Base-by-base conservation (phyloP, 2,329 filamentous ascomycete species). In the Paraphoma sp. region DNA sequence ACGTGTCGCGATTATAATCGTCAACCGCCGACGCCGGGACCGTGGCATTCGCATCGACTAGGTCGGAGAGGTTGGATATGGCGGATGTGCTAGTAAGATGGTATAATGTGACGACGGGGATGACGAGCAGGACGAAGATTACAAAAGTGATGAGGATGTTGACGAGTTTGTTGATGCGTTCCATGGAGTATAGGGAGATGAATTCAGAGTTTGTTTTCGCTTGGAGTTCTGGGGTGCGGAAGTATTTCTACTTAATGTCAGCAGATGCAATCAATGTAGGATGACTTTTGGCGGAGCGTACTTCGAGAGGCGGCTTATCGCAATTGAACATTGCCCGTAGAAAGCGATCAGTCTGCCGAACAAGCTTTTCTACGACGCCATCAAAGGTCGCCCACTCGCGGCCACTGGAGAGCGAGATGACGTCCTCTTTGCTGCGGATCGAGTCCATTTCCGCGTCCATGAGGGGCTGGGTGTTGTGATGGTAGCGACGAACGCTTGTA, bases 131-230 rank as follows among this genome's bases (percentile, higher is more conserved):
- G 11, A 76, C 67, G 63, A 80, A 79, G 45, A 81, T 79, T 16
- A 80, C 65, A n/a, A 74, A 55, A 0, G 78, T 79, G 59, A 81
- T 79, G 54, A 80, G 69, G 12, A 77, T 58, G 52, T 77, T 78
- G 51, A 79, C 76, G 18, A 80, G 67, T 9, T 64, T 71, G 53
- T 80, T 76, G 28, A 80, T 72, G 16, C 78, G 70, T 0, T 65
- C 57, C 9, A 71, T 66, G 41, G 71, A 73, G 65, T 78, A 80
- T 48, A 75, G 74, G 40, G 72, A 69, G 45, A 80, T 65, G 41
- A 67, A 51, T 2, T 65, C 55, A 53, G 77, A 70, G 1, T 54
- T 55, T 0, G 77, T 78, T 52, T 80, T 79, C 0, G 64, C 69
- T 9, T 70, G 63, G 4, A 79, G 67, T 53, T 79, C 75, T 3